Percentiles rank a stretch among this genome's conserved stretches.
These are phyloP conservation scores for Lipomyces mesembrius DNA, from an alignment of 805 yeast species.

Conservation along the genomic window DNA sequence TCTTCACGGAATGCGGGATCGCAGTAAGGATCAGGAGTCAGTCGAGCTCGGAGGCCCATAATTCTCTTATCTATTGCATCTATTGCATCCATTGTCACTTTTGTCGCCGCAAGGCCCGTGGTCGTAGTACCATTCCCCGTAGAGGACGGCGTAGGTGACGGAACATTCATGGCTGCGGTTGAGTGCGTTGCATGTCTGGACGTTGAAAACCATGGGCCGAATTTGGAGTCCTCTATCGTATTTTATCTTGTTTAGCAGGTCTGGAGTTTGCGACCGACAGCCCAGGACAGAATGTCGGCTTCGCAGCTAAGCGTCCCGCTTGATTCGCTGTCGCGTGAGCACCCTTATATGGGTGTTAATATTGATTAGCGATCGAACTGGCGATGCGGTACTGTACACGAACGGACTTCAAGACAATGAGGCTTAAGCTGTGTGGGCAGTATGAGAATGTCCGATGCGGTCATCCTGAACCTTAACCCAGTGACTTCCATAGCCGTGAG, in stretches of 20 bases:
- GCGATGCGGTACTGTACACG: no score
- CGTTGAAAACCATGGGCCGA: not conserved
- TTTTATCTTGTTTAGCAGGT: no score
- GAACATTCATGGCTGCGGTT: not conserved
- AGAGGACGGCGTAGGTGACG: not conserved
- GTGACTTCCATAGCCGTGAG: no score
- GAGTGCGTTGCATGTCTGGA: not conserved
- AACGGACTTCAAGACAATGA: no score
- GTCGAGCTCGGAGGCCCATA: slow-evolving; percentile 14
- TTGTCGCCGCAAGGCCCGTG: not conserved
- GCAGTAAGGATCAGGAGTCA: slow-evolving; percentile 20
- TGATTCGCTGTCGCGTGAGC: not conserved
- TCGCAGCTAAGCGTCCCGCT: not conserved
- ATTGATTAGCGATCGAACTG: not conserved
- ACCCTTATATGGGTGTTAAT: not conserved
- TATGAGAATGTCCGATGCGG: not conserved
- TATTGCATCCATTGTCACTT: slow-evolving; percentile 1
- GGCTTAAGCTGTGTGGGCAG: no score
- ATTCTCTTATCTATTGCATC: slow-evolving; percentile 15
- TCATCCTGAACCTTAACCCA: not conserved
- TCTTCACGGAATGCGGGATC: slow-evolving; percentile 14
- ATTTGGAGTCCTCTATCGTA: not conserved
- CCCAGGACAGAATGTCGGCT: not conserved
- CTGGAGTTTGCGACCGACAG: not conserved
- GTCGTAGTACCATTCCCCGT: not conserved